Conservation (phyloP, 108 stramenopile genomes). For the Conticribra guillardii region DNA sequence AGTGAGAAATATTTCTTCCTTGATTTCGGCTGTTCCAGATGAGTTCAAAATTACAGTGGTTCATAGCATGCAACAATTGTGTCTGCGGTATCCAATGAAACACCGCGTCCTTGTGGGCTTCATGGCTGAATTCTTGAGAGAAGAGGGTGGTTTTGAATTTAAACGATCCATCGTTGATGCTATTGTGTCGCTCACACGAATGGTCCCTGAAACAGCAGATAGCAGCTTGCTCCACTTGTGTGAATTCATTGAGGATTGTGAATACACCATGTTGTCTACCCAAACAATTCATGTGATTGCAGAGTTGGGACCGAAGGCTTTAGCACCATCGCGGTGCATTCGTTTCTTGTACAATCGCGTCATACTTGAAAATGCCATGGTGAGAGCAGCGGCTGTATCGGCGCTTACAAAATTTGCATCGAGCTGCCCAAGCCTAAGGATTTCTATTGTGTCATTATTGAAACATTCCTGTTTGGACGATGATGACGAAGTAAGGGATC, state of each 20-base stretch:
- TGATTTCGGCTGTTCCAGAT: conserved; percentile 77
- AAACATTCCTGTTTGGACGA: conserved; percentile 87
- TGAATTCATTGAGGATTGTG: conserved; percentile 99
- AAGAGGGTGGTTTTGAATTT: conserved; percentile 95
- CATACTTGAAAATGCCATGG: conserved; percentile 92
- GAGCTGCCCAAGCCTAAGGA: conserved; percentile 77
- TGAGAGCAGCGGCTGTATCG: conserved; percentile 93
- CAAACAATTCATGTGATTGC: conserved; percentile 92
- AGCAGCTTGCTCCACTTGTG: conserved; percentile 90
- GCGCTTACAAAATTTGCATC: conserved; percentile 92
- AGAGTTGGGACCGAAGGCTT: conserved; percentile 81
- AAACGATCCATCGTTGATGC: conserved; percentile 89
- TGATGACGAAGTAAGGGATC: conserved; percentile 96
- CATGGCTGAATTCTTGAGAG: conserved; percentile 90
- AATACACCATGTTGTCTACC: conserved; percentile 89
- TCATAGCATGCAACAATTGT: conserved; percentile 83
- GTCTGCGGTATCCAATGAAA: conserved; percentile 91
- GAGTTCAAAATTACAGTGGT: conserved; percentile 95
- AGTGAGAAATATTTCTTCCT: conserved; percentile 67
- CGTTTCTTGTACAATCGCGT: conserved; percentile 98
- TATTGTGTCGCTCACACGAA: conserved; percentile 86
- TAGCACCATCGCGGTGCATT: conserved; percentile 92
- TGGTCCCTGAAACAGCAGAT: conserved; percentile 91
- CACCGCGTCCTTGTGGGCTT: conserved; percentile 93
- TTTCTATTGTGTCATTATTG: conserved; percentile 81